Percentiles rank a stretch among this genome's conserved stretches.
phyloP scores from a whole-genome alignment of 805 yeast species.

The Ogataea ramenticola region DNA sequence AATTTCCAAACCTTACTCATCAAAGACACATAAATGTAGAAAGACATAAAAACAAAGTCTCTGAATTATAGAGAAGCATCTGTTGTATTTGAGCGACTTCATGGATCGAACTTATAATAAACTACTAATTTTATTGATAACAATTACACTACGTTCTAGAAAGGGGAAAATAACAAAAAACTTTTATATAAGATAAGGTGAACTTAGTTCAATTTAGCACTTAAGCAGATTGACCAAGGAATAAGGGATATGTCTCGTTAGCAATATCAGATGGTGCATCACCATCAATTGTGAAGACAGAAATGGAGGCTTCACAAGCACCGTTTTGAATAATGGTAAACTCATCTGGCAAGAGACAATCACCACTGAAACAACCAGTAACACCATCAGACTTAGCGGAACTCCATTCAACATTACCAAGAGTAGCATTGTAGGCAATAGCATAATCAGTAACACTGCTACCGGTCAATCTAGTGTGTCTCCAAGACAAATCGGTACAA shows the following conservation, averaged over 20 bases:
- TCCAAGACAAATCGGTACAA: constrained; percentile 37
- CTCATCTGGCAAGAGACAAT: constrained; percentile 38
- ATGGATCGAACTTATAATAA: too few relatives aligned
- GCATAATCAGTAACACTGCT: constrained; percentile 24
- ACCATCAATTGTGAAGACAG: constrained; percentile 41
- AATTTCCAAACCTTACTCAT: too few relatives aligned
- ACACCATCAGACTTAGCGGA: constrained; percentile 17
- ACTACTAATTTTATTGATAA: too few relatives aligned
- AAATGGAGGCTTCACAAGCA: constrained; percentile 35
- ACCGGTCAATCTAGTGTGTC: constrained; percentile 41
- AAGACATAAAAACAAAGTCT: too few relatives aligned
- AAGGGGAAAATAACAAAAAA: not conserved
- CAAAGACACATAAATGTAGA: too few relatives aligned
- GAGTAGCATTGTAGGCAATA: constrained; percentile 29
- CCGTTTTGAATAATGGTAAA: constrained; percentile 21
- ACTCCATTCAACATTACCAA: constrained; percentile 21
- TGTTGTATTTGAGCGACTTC: too few relatives aligned
- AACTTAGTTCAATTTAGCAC: too few relatives aligned
- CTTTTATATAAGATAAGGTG: too few relatives aligned
- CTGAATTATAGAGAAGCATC: too few relatives aligned
- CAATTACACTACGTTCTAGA: not conserved
- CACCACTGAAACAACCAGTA: constrained; percentile 31
- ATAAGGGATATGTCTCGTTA: constrained; percentile 7
- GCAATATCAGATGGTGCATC: constrained; percentile 24
- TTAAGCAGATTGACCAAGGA: constrained; percentile 2